Evolutionary conservation across 176 grass and related monocot species (phyloP), one percentile per base, ranked within the genome.

Genomic region (Avena eriantha): DNA sequence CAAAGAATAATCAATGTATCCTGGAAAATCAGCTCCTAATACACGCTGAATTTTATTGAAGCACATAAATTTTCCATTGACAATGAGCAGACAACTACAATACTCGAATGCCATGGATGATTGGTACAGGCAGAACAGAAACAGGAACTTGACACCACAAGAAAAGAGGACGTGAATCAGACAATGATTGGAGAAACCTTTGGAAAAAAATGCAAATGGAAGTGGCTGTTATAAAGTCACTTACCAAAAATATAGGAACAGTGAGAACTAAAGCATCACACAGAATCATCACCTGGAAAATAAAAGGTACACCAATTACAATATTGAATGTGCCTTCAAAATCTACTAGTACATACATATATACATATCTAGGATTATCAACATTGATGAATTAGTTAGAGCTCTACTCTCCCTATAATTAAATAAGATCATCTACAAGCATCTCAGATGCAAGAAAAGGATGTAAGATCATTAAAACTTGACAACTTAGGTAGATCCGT

Each of bases 381-480:
- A 46, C 63, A 69, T 73, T 6, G 0, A 60, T 73, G 17, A 73
- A 14, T 89, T 73, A 80, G 13, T 85, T 66, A 57, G 35, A 87
- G 75, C 7, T 67, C 41, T 73, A 21, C n/a, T 78, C 57, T 84
- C 83, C 24, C 12, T 49, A 33, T 26, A 73, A 36, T 49, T 76
- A 85, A 85, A 85, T 77, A 48, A 63, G 45, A 51, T 65, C 9
- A 29, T 50, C 14, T 80, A 75, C 68, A 41, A 60, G 81, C 16
- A 76, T 33, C 39, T 80, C 56, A 34, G 69, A 67, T 82, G 41
- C 50, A 86, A 58, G 50, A 49, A 84, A 84, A 53, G 36, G 23
- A 77, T 83, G 48, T 17, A 82, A 87, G 55, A 67, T 79, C 76
- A 80, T 56, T 76, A 84, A 57, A 75, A 21, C 10, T 91, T 22